Evolutionary conservation across 202 grass and related monocot genomes (phyloP).

Genomic region (Hordeum pubiflorum): DNA sequence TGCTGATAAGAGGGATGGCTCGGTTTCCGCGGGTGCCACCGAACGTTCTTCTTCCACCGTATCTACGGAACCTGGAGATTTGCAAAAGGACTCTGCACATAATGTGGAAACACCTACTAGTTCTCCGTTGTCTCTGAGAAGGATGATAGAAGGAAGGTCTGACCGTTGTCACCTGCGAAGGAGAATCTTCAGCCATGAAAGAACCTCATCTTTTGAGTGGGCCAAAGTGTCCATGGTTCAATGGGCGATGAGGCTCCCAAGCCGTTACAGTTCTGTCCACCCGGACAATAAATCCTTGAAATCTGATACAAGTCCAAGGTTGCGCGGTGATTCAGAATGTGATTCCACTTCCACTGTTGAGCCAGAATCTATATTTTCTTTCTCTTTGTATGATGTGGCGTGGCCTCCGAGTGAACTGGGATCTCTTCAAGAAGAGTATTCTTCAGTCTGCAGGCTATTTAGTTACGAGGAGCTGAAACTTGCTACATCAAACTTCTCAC

Average conservation of each 20-base stretch:
- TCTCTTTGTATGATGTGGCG: constrained; percentile 34
- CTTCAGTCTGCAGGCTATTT: constrained; percentile 56
- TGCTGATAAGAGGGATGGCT: constrained; percentile 38
- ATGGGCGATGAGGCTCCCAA: constrained; percentile 77
- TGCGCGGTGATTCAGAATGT: constrained; percentile 38
- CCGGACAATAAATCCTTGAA: constrained; percentile 52
- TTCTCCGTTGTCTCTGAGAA: constrained; percentile 41
- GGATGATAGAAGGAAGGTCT: constrained; percentile 50
- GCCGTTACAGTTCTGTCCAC: constrained; percentile 45
- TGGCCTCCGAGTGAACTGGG: constrained; percentile 62
- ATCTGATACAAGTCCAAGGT: constrained; percentile 35
- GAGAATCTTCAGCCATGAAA: constrained; percentile 55
- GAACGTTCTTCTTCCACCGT: constrained; percentile 18
- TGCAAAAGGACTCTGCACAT: not conserved
- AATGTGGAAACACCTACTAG: constrained; percentile 4
- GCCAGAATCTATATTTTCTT: constrained; percentile 35
- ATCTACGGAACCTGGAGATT: constrained; percentile 25
- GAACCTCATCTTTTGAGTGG: constrained; percentile 68
- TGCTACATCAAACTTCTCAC: constrained; percentile 75
- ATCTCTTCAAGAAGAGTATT: constrained; percentile 62
- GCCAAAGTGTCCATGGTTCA: constrained; percentile 61
- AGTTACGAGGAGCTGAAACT: constrained; percentile 55
- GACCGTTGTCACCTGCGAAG: constrained; percentile 42
- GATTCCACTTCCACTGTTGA: constrained; percentile 17
- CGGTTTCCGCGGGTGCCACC: constrained; percentile 20